These are phyloP conservation scores for Epichloe glyceriae DNA, from an alignment of 2,329 filamentous ascomycete species.

Conservation along the genomic window DNA sequence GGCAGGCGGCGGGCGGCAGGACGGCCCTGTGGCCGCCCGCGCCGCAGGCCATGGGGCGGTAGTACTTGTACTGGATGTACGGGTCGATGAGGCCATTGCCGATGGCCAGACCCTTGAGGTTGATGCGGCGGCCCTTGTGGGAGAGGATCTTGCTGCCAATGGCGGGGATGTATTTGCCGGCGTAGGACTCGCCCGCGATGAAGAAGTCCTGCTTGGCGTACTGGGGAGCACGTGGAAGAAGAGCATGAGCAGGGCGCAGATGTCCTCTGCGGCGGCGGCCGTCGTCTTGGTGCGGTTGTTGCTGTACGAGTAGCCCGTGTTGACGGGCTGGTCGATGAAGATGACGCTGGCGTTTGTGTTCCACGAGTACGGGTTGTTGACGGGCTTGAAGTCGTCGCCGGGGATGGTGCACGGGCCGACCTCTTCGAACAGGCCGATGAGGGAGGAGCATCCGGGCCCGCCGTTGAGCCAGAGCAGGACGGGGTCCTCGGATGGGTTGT, in stretches of 20 bases:
- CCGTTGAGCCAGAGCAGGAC: slow-evolving; percentile 43
- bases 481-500: slow-evolving; percentile 22
- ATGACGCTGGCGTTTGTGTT: slow-evolving; percentile 53
- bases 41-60: slow-evolving; percentile 94
- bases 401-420: slow-evolving; percentile 70
- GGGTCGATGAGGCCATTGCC: slow-evolving; percentile 94
- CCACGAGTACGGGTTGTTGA: slow-evolving; percentile 47
- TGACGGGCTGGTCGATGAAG: slow-evolving; percentile 52
- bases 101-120: slow-evolving; percentile 87
- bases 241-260: slow-evolving; percentile 88
- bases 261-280: slow-evolving; percentile 87
- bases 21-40: slow-evolving; percentile 87
- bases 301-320: slow-evolving; percentile 27
- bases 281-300: slow-evolving; percentile 80
- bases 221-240: slow-evolving; percentile 97
- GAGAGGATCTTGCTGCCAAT: slow-evolving; percentile 83
- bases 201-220: slow-evolving; percentile 93
- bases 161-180: slow-evolving; percentile 88
- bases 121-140: slow-evolving; percentile 94
- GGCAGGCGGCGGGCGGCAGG: slow-evolving; percentile 61
- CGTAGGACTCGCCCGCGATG: slow-evolving; percentile 90
- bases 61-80: slow-evolving; percentile 83
- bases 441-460: slow-evolving; percentile 21
- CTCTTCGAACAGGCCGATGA: slow-evolving; percentile 40
- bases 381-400: slow-evolving; percentile 16